Conservation (phyloP, 805 yeast species). For the Priceomyces medius region DNA sequence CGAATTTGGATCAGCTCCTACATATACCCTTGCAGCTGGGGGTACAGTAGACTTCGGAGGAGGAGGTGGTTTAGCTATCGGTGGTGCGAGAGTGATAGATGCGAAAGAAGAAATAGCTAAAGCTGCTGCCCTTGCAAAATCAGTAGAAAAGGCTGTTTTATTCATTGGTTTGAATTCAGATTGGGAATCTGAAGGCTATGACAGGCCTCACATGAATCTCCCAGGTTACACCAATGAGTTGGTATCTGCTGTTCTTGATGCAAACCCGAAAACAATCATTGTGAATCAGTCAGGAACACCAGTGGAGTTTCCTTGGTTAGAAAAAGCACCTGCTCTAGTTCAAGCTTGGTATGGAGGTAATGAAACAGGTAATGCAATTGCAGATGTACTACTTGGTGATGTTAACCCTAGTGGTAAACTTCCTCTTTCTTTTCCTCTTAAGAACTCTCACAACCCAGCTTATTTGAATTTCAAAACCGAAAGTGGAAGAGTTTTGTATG, state of each 20-base stretch:
- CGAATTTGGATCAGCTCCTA: constrained; percentile 43
- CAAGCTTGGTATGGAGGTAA: constrained; percentile 40
- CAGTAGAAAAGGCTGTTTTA: constrained; percentile 28
- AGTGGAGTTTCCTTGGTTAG: constrained; percentile 31
- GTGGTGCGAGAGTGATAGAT: constrained; percentile 22
- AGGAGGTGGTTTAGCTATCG: constrained; percentile 24
- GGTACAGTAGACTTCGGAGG: constrained; percentile 17
- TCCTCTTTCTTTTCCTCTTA: constrained; percentile 23
- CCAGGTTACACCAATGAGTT: constrained; percentile 27
- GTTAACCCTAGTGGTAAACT: constrained; percentile 31
- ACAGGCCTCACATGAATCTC: constrained; percentile 27
- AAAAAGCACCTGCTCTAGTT: constrained; percentile 21
- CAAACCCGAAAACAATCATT: constrained; percentile 28
- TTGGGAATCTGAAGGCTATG: constrained; percentile 33
- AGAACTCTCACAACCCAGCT: constrained; percentile 26
- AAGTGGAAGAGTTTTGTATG: constrained; percentile 32
- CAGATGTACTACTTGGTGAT: constrained; percentile 33
- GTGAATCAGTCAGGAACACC: constrained; percentile 37
- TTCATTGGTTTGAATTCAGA: constrained; percentile 27
- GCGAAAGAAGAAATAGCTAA: constrained; percentile 22
- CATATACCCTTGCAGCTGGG: constrained; percentile 23
- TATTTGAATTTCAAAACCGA: constrained; percentile 28
- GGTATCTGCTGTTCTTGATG: constrained; percentile 24
- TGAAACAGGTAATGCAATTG: constrained; percentile 32
- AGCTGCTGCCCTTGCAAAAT: constrained; percentile 26